These are phyloP conservation scores for Tephrocybe rancida DNA, from an alignment of 768 basidiomycete species.

Conservation along the genomic window DNA sequence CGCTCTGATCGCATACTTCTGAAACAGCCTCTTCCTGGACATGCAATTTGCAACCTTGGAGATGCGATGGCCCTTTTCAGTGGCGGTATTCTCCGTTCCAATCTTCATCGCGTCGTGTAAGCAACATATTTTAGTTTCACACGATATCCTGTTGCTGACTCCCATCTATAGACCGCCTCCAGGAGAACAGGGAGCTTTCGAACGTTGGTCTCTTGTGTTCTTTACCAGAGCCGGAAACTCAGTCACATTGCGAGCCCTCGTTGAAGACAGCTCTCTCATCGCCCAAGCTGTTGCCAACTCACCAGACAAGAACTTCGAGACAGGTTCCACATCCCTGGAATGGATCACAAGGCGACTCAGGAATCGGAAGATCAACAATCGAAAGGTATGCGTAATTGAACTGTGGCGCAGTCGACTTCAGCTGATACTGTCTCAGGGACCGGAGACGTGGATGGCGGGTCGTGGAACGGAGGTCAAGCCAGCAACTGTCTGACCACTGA, in stretches of 20 bases:
- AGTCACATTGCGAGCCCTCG: slow-evolving; percentile 50
- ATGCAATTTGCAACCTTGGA: slow-evolving; percentile 59
- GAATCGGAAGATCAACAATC: slow-evolving; percentile 46
- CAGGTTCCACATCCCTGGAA: slow-evolving; percentile 38
- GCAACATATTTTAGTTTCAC: not conserved
- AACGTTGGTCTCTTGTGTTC: slow-evolving; percentile 70
- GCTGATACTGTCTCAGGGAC: slow-evolving; percentile 31
- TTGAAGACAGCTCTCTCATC: slow-evolving; percentile 52
- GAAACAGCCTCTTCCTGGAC: slow-evolving; percentile 48
- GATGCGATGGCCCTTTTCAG: slow-evolving; percentile 17
- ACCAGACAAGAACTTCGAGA: slow-evolving; percentile 38
- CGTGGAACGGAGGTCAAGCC: slow-evolving; percentile 41
- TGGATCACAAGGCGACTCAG: slow-evolving; percentile 48
- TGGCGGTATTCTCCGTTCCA: slow-evolving; percentile 23
- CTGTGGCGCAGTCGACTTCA: not conserved
- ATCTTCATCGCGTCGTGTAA: slow-evolving; percentile 21
- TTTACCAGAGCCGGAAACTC: slow-evolving; percentile 66
- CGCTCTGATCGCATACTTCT: not conserved
- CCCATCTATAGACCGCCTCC: slow-evolving; percentile 52
- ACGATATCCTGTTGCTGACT: not conserved
- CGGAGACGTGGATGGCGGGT: slow-evolving; percentile 49
- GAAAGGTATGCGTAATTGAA: slow-evolving; percentile 30
- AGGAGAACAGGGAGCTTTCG: slow-evolving; percentile 49
- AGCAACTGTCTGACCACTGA: not conserved
- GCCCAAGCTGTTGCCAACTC: slow-evolving; percentile 42